A percentile compares a stretch with the other conserved stretches of the same genome.
Evolutionary conservation across 305 asterid species (phyloP).

Genomic region (Fraxinus xanthoxyloides): DNA sequence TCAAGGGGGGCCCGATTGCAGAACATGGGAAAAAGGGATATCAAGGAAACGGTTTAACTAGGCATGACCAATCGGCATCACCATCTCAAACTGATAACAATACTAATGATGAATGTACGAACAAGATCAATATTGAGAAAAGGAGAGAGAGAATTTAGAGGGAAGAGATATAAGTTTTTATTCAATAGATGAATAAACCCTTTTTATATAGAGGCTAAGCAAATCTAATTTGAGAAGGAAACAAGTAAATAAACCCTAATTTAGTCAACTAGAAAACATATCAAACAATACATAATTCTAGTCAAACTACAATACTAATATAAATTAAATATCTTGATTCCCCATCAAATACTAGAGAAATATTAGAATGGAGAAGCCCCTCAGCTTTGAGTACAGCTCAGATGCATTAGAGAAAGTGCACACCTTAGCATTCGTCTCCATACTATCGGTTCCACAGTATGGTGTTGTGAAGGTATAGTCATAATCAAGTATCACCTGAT

Average conservation of each 20-base stretch:
- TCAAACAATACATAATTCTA: neutral
- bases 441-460: slow-evolving; percentile 65
- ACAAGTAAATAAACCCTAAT: neutral
- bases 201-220: neutral
- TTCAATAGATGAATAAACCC: neutral
- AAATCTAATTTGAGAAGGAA: neutral
- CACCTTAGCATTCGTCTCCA: slow-evolving; percentile 53
- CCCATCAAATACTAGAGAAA: neutral
- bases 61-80: slow-evolving; percentile 13
- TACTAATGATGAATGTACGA: neutral
- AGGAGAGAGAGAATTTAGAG: neutral
- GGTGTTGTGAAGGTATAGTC: slow-evolving; percentile 98
- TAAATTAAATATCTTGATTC: neutral
- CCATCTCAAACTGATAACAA: slow-evolving; percentile 9
- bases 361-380: slow-evolving; percentile 23
- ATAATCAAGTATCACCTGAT: slow-evolving; percentile 86
- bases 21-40: neutral
- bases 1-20: slow-evolving; percentile 7
- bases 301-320: neutral
- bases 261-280: neutral
- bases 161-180: neutral
- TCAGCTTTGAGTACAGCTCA: slow-evolving; percentile 7
- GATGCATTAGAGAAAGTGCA: slow-evolving; percentile 25
- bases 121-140: neutral
- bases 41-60: neutral